Base-by-base conservation (phyloP, 2,329 filamentous ascomycete genomes). In the Fusarium sp. region DNA sequence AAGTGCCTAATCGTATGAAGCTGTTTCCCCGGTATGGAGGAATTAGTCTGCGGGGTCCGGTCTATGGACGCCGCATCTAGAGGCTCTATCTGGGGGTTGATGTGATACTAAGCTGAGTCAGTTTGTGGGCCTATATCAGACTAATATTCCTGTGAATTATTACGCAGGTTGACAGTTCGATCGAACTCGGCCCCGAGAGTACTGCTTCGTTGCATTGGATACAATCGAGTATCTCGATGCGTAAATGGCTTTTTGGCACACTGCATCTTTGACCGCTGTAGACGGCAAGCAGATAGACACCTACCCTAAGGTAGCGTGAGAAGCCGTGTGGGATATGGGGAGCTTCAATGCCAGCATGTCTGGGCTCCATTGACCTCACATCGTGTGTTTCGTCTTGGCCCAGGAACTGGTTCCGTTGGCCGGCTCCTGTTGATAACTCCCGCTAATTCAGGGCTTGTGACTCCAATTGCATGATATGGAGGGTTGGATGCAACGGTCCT, bases 31-130 rank as follows among this genome's bases (percentile, higher is more conserved):
- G 55, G 41, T 48, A 35, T 65, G 47, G 57, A 64, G 57, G 56
- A 58, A 68, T 55, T 64, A 56, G 67, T 65, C 65, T 75, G 75
- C 61, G 75, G 75, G 75, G 75, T 74, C 66, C 61, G 58, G 63
- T 69, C 70, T 50, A 73, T 67, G 56, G 61, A 63, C 57, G 36
- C 65, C 65, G 42, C 51, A 55, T 60, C 50, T 44, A 69, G 47
- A 32, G 47, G 51, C 39, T 67, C 30, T 58, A 70, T 73, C 53
- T 60, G 47, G 53, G 54, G 55, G 35, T 48, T 30, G 45, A 28
- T 47, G 48, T 66, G 62, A 54, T 70, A 73, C 59, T 71, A 69
- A 66, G 63, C 67, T 65, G 75, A 76, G 64, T 77, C 75, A 75
- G 50, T 66, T 47, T 38, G 48, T 55, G 51, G 63, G 32, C 26